A percentile compares a stretch with the other conserved stretches of the same genome.
These are phyloP conservation scores for Suhomyces bolitotheri DNA, from an alignment of 1,139 yeast species.

Conservation along the genomic window DNA sequence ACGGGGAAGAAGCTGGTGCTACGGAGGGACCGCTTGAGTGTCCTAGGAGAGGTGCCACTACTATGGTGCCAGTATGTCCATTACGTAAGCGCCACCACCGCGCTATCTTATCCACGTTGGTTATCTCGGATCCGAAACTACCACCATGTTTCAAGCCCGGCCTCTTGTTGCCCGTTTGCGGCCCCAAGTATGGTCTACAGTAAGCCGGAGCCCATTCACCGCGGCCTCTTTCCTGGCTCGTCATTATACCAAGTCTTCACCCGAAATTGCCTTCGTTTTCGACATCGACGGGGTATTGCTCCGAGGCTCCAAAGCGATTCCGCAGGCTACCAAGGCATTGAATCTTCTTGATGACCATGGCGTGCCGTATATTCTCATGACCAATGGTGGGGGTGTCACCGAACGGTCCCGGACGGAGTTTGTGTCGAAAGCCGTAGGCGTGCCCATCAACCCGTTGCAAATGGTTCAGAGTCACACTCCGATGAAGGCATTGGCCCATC, in stretches of 20 bases:
- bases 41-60: no score
- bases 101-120: slow-evolving; percentile 2
- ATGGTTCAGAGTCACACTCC: slow-evolving; percentile 93
- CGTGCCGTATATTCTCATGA: slow-evolving; percentile 82
- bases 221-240: no score
- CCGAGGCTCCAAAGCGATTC: slow-evolving; percentile 70
- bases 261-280: slow-evolving; percentile 41
- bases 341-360: slow-evolving; percentile 50
- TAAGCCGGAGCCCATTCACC: no score
- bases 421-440: slow-evolving; percentile 51
- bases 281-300: slow-evolving; percentile 91
- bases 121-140: slow-evolving; percentile 2
- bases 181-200: no score
- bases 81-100: slow-evolving; percentile 1
- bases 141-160: slow-evolving; percentile 1
- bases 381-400: slow-evolving; percentile 90
- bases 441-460: slow-evolving; percentile 60
- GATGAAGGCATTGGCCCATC: slow-evolving; percentile 57
- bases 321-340: slow-evolving; percentile 67
- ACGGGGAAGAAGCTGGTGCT: slow-evolving; percentile 67
- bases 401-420: slow-evolving; percentile 63
- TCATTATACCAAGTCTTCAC: no score
- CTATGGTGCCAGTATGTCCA: no score
- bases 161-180: not conserved
- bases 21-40: not conserved